Conservation (phyloP, 176 grass and related monocot genomes). For the Oryza meridionalis region DNA sequence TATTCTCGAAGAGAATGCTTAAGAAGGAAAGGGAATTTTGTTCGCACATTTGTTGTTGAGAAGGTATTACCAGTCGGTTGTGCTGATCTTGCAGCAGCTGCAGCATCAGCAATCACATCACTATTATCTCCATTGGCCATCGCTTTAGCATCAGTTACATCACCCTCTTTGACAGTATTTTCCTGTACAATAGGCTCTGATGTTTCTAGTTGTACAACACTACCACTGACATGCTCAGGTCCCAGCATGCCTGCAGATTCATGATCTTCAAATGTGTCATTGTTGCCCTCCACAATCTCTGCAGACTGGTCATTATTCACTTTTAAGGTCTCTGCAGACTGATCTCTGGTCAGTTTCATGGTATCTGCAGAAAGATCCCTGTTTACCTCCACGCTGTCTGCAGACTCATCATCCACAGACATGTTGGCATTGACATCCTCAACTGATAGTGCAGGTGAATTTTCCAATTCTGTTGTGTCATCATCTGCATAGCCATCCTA, state of each 20-base stretch:
- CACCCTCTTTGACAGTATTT: conserved; percentile 42
- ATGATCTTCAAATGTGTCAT: conserved; percentile 36
- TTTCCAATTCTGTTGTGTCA: conserved; percentile 56
- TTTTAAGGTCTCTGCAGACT: conserved; percentile 10
- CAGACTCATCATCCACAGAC: conserved; percentile 43
- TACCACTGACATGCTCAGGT: conserved; percentile 25
- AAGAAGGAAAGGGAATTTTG: conserved; percentile 96
- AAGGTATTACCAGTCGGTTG: conserved; percentile 99
- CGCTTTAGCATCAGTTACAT: conserved; percentile 44
- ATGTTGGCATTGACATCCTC: conserved; percentile 51
- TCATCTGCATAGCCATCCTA: conserved; percentile 85
- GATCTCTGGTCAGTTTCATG: conserved; percentile 9
- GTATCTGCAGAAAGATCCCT: conserved; percentile 37
- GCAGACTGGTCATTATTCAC: conserved; percentile 16
- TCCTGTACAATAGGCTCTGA: conserved; percentile 37
- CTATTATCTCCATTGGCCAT: conserved; percentile 47
- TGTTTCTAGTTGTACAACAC: conserved; percentile 33
- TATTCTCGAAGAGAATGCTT: conserved; percentile 98
- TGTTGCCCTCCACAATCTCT: conserved; percentile 48
- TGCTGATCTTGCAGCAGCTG: conserved; percentile 95
- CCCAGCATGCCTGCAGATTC: conserved; percentile 29
- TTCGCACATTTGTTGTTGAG: conserved; percentile 88
- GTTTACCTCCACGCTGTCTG: conserved; percentile 42
- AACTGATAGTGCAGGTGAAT: conserved; percentile 54
- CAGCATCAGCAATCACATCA: conserved; percentile 94